These are phyloP conservation scores for Aspergillus diversus DNA, from an alignment of 495 filamentous ascomycete species.

Conservation along the genomic window DNA sequence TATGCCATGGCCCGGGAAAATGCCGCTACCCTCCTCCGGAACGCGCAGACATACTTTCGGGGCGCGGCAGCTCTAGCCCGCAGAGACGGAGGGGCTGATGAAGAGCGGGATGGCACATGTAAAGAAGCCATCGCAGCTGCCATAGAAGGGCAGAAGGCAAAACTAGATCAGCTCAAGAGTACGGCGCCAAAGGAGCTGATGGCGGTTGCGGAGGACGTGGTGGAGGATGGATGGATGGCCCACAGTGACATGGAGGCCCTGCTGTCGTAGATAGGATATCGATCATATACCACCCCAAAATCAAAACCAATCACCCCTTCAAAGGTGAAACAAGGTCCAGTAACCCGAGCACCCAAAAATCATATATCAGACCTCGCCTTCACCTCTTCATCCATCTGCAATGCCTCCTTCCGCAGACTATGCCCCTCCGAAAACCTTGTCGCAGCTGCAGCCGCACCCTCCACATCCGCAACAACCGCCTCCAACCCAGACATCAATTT, in stretches of 20 bases:
- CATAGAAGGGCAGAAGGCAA: conserved; percentile 46
- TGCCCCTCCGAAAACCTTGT: conserved; percentile 43
- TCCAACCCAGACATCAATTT: conserved; percentile 66
- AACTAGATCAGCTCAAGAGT: conserved; percentile 42
- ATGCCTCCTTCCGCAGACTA: conserved; percentile 45
- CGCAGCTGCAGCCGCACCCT: conserved; percentile 60
- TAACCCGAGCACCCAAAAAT: not conserved
- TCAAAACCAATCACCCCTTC: conserved; percentile 1
- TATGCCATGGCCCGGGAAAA: conserved; percentile 52
- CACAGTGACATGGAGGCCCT: conserved; percentile 40
- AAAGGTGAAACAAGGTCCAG: too few relatives aligned
- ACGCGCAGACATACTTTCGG: conserved; percentile 67
- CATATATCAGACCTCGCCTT: conserved; percentile 32
- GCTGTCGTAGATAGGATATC: conserved; percentile 33
- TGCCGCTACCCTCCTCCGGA: conserved; percentile 54
- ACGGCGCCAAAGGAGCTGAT: conserved; percentile 35
- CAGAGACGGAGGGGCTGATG: conserved; percentile 43
- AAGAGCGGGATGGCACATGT: conserved; percentile 49
- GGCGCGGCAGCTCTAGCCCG: conserved; percentile 57
- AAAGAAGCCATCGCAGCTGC: conserved; percentile 51
- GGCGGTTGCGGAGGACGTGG: conserved; percentile 50
- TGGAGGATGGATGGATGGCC: conserved; percentile 52
- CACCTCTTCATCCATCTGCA: conserved; percentile 50
- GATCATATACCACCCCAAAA: conserved; percentile 10
- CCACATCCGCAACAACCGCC: conserved; percentile 68